Percentiles rank a stretch among this genome's conserved stretches.
These are phyloP conservation scores for Arthroderma sp. DNA, from an alignment of 2,329 filamentous ascomycete genomes.

Conservation along the genomic window DNA sequence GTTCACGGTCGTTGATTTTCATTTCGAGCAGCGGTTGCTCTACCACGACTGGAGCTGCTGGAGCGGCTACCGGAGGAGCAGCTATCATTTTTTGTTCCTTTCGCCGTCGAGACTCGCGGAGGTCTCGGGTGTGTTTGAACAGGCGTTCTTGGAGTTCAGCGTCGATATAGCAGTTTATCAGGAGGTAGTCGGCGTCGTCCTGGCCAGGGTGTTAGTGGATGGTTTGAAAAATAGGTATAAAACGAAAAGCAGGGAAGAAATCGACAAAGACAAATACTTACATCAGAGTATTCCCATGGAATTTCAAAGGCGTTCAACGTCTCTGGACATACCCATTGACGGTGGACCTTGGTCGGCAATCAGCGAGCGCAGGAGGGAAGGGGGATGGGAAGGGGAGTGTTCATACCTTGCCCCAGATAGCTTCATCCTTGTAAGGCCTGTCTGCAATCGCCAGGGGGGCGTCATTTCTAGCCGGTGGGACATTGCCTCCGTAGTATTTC, in stretches of 20 bases:
- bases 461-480: too few relatives aligned
- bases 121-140: slow-evolving; percentile 54
- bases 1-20: slow-evolving; percentile 28
- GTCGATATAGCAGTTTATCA: slow-evolving; percentile 61
- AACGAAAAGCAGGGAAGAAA: neutral
- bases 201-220: slow-evolving; percentile 15
- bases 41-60: neutral
- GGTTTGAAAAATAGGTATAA: neutral
- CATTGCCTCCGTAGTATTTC: neutral
- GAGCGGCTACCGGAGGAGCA: slow-evolving; percentile 16
- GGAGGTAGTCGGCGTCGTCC: slow-evolving; percentile 51
- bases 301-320: slow-evolving; percentile 33
- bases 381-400: neutral
- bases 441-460: too few relatives aligned
- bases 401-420: slow-evolving; percentile 32
- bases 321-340: slow-evolving; percentile 32
- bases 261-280: slow-evolving; percentile 16
- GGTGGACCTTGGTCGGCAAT: slow-evolving; percentile 25
- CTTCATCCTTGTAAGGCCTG: slow-evolving; percentile 10
- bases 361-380: neutral
- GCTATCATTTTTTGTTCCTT: slow-evolving; percentile 14
- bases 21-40: slow-evolving; percentile 21
- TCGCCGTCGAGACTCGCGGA: slow-evolving; percentile 40
- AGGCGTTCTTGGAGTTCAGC: slow-evolving; percentile 58
- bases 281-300: slow-evolving; percentile 36